A percentile compares a stretch with the other conserved stretches of the same genome.
Evolutionary conservation across 2,329 filamentous ascomycete genomes (phyloP).

Genomic region (Aureobasidium vineae): DNA sequence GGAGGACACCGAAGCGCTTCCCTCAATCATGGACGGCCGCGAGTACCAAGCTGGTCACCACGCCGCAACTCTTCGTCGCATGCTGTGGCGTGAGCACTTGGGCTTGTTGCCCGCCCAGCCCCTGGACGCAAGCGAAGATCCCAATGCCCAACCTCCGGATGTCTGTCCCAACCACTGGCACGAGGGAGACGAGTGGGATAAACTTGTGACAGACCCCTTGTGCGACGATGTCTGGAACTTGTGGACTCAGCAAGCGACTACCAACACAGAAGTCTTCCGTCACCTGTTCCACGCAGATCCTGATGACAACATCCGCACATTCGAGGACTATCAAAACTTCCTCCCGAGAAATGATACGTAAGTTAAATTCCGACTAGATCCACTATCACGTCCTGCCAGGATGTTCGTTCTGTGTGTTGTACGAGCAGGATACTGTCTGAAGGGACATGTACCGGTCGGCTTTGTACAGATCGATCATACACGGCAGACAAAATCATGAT

Average conservation of each 20-base stretch:
- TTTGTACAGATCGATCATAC: not conserved
- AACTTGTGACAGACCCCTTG: conserved; percentile 60
- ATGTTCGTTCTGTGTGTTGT: not conserved
- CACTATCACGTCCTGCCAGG: not conserved
- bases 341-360: conserved; percentile 50
- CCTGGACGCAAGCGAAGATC: conserved; percentile 62
- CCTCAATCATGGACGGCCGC: conserved; percentile 74
- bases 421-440: not conserved
- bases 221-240: conserved; percentile 58
- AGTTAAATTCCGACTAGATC: not conserved
- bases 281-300: conserved; percentile 85
- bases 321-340: conserved; percentile 85
- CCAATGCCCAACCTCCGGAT: conserved; percentile 74
- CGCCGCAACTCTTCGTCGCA: conserved; percentile 74
- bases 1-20: conserved; percentile 71
- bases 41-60: conserved; percentile 77
- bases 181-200: conserved; percentile 63
- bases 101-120: conserved; percentile 74
- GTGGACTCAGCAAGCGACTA: conserved; percentile 68
- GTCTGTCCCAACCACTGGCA: conserved; percentile 70
- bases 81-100: conserved; percentile 87
- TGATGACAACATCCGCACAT: conserved; percentile 83
- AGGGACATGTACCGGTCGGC: not conserved
- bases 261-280: conserved; percentile 72
- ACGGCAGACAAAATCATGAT: not conserved